Evolutionary conservation across 106 monocot genomes (phyloP).

Genomic region (Acorus calamus): DNA sequence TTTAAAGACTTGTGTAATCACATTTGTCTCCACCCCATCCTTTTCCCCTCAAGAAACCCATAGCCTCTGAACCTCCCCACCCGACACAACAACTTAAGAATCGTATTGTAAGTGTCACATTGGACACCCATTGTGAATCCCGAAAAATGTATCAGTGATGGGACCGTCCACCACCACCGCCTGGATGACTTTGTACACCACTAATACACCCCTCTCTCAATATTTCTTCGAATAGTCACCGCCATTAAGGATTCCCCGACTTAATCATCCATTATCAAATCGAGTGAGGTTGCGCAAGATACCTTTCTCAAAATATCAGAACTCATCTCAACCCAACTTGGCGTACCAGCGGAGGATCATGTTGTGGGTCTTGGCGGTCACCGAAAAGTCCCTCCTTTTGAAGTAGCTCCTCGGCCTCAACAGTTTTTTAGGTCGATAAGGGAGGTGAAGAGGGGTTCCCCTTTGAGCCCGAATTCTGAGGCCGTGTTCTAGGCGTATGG

Average conservation of each 20-base stretch:
- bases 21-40: conserved; percentile 47
- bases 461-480: conserved; percentile 32
- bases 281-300: conserved; percentile 67
- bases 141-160: conserved; percentile 41
- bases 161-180: conserved; percentile 50
- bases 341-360: conserved; percentile 77
- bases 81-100: too few relatives aligned
- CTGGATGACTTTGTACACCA: conserved; percentile 68
- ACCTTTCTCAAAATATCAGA: conserved; percentile 51
- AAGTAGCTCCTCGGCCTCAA: conserved; percentile 58
- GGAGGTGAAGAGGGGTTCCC: too few relatives aligned
- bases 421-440: conserved; percentile 56
- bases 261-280: conserved; percentile 80
- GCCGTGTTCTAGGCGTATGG: conserved; percentile 14
- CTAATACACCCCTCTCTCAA: conserved; percentile 41
- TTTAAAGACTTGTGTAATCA: conserved; percentile 51
- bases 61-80: conserved; percentile 56
- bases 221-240: conserved; percentile 62
- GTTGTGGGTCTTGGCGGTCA: conserved; percentile 65
- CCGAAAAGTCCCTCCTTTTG: conserved; percentile 25
- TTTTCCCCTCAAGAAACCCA: conserved; percentile 41
- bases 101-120: conserved; percentile 52
- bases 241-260: conserved; percentile 67
- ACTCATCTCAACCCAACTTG: conserved; percentile 38
- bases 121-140: conserved; percentile 57